Conservation (phyloP, 1,139 yeast genomes). For the Debaryomyces sp. region DNA sequence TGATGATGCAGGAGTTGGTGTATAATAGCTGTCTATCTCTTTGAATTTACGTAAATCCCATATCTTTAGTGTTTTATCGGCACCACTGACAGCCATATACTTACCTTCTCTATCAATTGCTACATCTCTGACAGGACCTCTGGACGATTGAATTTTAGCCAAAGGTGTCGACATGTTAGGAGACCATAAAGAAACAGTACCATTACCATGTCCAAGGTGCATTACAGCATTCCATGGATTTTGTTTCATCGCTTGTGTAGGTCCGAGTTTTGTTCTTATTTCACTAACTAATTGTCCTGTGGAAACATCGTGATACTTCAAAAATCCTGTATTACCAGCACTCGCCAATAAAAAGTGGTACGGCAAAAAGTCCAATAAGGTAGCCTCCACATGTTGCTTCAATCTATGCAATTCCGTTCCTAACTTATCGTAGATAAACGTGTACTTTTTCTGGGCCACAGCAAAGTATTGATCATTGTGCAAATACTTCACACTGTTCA, state of each 20-base stretch:
- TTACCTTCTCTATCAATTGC: conserved; percentile 91
- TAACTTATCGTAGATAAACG: conserved; percentile 86
- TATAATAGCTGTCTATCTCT: conserved; percentile 69
- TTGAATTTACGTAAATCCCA: conserved; percentile 93
- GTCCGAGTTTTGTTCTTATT: conserved; percentile 84
- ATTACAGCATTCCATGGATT: conserved; percentile 96
- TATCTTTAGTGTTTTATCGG: conserved; percentile 80
- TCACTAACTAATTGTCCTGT: conserved; percentile 89
- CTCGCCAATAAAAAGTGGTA: conserved; percentile 87
- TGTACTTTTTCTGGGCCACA: conserved; percentile 94
- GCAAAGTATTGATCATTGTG: conserved; percentile 95
- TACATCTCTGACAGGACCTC: conserved; percentile 86
- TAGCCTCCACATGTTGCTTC: conserved; percentile 86
- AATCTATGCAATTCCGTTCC: conserved; percentile 93
- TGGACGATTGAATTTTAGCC: conserved; percentile 75
- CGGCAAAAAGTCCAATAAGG: conserved; percentile 83
- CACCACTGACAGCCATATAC: conserved; percentile 93
- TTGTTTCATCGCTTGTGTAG: conserved; percentile 84
- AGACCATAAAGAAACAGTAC: conserved; percentile 91
- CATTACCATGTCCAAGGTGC: conserved; percentile 92
- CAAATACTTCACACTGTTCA: conserved; percentile 84
- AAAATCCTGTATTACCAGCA: conserved; percentile 84
- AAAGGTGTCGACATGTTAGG: conserved; percentile 88
- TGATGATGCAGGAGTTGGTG: conserved; percentile 87
- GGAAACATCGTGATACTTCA: conserved; percentile 93